Base-by-base conservation (phyloP, 441 rosid genomes). In the Raphanus hybrid region DNA sequence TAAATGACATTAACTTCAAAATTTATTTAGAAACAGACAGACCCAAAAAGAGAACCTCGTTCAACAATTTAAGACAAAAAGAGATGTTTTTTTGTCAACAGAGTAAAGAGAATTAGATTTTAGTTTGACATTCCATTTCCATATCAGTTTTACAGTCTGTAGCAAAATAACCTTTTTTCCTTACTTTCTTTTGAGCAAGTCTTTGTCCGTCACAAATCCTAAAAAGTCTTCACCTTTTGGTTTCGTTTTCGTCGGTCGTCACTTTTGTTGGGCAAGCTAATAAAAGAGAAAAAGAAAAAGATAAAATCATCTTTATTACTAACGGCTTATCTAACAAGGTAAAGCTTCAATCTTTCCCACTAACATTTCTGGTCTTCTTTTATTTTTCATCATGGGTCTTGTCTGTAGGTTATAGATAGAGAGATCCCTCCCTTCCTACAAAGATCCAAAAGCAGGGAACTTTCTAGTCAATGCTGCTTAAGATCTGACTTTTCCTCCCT, bases 281-380 rank as follows among this genome's bases (percentile, higher is more conserved):
- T 37, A 45, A 43, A 35, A 32, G 35, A 32, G 6, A 32, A 2
- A 37, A n/a, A 48, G 5, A 14, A 48, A 4, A 14, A 10, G 3
- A 10, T 23, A 50, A 34, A 50, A 14, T 50, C 55, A 50, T 14
- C 55, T 50, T 45, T 45, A 45, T 45, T 45, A 45, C 52, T 45
- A 11, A 45, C 52, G 12, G 52, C 52, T 45, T 45, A 45, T 45
- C 48, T 64, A 48, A 14, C 73, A 35, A 48, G 73, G 81, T 78
- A 59, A 78, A 78, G 70, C 74, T 73, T 68, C 67, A 73, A 68
- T 68, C 78, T 78, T 78, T 73, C 82, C 78, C 78, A 78, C 78
- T 73, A 66, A 78, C 65, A 71, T 65, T 54, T 66, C 63, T 59
- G 65, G 66, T 78, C 77, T 60, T 78, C 10, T 64, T 58, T 18